Evolutionary conservation across 2,329 filamentous ascomycete genomes (phyloP), one percentile per base, ranked within the genome.

Genomic region (Penicillium sp.): DNA sequence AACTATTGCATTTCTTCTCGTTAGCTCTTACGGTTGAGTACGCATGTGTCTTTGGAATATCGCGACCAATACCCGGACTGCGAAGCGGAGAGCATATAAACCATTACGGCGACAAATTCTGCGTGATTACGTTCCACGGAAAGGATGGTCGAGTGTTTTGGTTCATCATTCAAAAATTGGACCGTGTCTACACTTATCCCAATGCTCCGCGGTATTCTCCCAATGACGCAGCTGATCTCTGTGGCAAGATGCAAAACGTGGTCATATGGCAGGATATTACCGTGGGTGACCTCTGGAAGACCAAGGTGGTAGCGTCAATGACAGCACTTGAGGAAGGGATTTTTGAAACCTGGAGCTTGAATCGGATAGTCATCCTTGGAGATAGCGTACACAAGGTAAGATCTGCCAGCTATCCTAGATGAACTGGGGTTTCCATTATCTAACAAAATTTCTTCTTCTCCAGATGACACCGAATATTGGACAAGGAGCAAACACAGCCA

Each of bases 31-130:
- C 42, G 12, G 60, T 65, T 7, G 62, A 69, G 40, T 74, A 67
- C 40, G 58, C 60, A 15, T 68, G 67, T 48, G 50, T 73, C 12
- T 69, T 69, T 27, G 70, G 70, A 5, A 67, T 72, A 13, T 68
- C 68, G 0, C 55, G 38, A 1, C 29, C 44, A 6, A 52, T 62
- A 5, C n/a, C 42, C 12, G 60, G 59, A 4, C 50, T 65, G 5
- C 29, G 54, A 32, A 38, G 38, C 0, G 59, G 62, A 21, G 61
- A 65, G n/a, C 62, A 65, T 31, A 41, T 41, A 5, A 50, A 32
- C n/a, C 18, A 13, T 5, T 50, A 32, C 9, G 37, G 39, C 8
- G 38, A 50, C 15, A 40, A 40, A 1, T 40, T 32, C 31, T 41
- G 18, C 16, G 29, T 50, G 8, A 39, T 50, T 18, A 32, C 39